Conservation (phyloP, 257 asterid genomes). For the Penstemon newberryi region DNA sequence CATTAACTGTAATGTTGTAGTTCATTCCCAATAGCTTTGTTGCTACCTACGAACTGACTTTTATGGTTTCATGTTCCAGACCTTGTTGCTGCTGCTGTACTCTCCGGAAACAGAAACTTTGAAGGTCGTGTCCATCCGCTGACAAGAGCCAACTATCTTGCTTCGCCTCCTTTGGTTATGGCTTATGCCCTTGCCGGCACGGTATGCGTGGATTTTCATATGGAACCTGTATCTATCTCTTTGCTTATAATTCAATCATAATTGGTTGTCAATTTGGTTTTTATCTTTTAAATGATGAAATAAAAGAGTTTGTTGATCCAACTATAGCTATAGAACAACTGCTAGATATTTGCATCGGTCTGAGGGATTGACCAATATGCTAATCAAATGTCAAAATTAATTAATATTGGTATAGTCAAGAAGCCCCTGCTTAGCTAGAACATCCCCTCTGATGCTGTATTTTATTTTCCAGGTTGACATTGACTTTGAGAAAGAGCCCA, state of each 20-base stretch:
- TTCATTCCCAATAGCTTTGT: not conserved
- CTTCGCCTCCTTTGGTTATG: conserved; percentile 85
- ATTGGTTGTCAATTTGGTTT: not conserved
- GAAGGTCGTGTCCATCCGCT: conserved; percentile 95
- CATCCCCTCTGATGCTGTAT: conserved; percentile 12
- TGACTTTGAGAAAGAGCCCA: conserved; percentile 86
- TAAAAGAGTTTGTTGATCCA: not conserved
- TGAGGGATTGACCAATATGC: conserved; percentile 4
- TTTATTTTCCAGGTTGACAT: conserved; percentile 68
- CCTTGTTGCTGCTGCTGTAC: conserved; percentile 88
- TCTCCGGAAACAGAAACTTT: conserved; percentile 88
- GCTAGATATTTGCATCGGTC: not conserved
- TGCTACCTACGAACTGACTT: not conserved
- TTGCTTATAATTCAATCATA: not conserved
- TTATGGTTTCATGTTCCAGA: conserved; percentile 44
- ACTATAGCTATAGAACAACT: not conserved
- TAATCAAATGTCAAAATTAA: not conserved
- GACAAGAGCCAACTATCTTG: conserved; percentile 92
- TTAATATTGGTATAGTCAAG: not conserved
- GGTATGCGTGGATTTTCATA: conserved; percentile 41
- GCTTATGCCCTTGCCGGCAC: conserved; percentile 97
- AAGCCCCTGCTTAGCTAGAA: not conserved
- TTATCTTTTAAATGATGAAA: not conserved
- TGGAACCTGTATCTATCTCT: not conserved
- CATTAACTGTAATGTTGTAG: not conserved